Conservation (phyloP, 1,139 yeast species). For the Taphrina populina region DNA sequence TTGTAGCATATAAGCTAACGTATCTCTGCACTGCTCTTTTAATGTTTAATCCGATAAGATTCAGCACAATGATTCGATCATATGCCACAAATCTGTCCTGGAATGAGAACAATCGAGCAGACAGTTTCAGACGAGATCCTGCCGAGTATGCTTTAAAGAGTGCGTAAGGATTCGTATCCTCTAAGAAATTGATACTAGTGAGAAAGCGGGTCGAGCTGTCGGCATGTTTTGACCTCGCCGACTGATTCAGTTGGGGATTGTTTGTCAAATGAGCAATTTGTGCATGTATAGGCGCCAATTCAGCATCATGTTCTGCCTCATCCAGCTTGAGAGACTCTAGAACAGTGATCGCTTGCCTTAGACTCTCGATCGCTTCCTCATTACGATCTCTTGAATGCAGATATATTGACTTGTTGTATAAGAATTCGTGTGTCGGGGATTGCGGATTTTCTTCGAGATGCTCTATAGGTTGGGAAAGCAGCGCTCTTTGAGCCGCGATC, state of each 20-base stretch:
- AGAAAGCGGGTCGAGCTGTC: conserved; percentile 21
- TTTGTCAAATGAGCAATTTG: conserved; percentile 24
- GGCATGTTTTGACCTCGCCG: not conserved
- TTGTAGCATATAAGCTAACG: not conserved
- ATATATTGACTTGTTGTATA: conserved; percentile 13
- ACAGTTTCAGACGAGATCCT: conserved; percentile 4
- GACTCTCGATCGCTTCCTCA: not conserved
- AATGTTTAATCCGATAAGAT: conserved; percentile 13
- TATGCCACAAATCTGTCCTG: conserved; percentile 17
- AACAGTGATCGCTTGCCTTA: not conserved
- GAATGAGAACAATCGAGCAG: conserved; percentile 25
- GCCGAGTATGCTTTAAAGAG: conserved; percentile 3
- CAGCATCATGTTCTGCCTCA: conserved; percentile 14
- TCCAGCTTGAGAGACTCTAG: conserved; percentile 10
- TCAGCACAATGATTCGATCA: conserved; percentile 15
- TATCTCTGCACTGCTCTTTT: conserved; percentile 7
- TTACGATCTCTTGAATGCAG: not conserved
- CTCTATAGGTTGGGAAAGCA: not conserved
- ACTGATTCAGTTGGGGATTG: conserved; percentile 1
- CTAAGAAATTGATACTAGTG: conserved; percentile 10
- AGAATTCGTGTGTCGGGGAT: conserved; percentile 6
- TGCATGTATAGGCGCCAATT: conserved; percentile 21
- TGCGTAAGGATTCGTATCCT: conserved; percentile 16
- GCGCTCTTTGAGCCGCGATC: conserved; percentile 12
- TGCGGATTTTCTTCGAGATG: not conserved